Conservation (phyloP, 768 basidiomycete genomes). For the Calocera cornea region DNA sequence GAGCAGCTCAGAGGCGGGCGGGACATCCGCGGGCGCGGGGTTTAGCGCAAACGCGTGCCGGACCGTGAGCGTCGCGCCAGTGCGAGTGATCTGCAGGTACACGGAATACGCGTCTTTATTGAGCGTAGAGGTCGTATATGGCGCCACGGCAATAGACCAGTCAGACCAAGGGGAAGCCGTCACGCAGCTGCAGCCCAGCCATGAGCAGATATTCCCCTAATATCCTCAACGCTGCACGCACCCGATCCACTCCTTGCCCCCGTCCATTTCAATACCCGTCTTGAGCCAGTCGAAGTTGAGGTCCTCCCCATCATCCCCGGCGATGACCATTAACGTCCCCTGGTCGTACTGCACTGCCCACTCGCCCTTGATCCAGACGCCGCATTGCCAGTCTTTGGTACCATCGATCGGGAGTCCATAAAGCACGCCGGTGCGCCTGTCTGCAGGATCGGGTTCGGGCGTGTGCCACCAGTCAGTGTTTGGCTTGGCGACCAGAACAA, state of each 20-base stretch:
- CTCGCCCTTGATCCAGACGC: not conserved
- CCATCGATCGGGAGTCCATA: not conserved
- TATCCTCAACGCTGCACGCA: not conserved
- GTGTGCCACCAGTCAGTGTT: slow-evolving; percentile 1
- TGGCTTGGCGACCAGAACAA: not conserved
- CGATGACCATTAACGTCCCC: not conserved
- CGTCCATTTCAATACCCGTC: not conserved
- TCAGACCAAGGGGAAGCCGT: not conserved
- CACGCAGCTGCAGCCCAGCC: not conserved
- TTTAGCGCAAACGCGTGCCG: not conserved
- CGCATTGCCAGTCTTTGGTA: not conserved
- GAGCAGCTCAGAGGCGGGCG: not conserved
- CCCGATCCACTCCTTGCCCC: slow-evolving; percentile 4
- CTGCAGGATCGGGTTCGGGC: not conserved
- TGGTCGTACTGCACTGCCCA: not conserved
- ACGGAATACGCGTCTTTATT: not conserved
- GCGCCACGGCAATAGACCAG: not conserved
- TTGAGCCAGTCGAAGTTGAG: not conserved
- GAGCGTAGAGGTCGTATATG: not conserved
- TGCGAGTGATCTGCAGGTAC: not conserved
- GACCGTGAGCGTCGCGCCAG: not conserved
- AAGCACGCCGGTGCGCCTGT: not conserved
- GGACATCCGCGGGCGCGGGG: not conserved
- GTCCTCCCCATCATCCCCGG: not conserved
- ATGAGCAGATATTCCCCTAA: not conserved